Conservation (phyloP, 2,329 filamentous ascomycete genomes). For the Penicillium sp. region DNA sequence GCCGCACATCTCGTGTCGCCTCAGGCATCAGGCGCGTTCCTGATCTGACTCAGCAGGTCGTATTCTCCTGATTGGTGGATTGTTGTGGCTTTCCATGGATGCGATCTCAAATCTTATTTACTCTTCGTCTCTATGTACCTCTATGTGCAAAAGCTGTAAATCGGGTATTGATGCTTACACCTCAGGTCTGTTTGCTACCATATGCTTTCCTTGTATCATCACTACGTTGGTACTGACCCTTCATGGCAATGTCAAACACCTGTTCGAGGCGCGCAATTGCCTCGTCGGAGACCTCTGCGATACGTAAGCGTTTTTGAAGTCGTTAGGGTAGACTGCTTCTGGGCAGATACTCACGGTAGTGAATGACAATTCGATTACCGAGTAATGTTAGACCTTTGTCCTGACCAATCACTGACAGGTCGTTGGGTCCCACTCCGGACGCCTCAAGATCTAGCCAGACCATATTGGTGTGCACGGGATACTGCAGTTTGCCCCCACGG, state of each 20-base stretch:
- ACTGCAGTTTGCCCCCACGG: slow-evolving; percentile 65
- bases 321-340: background rate
- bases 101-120: slow-evolving; percentile 5
- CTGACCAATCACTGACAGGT: slow-evolving; percentile 55
- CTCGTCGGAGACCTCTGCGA: slow-evolving; percentile 61
- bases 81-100: background rate
- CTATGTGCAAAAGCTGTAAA: background rate
- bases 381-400: slow-evolving; percentile 57
- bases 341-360: slow-evolving; percentile 54
- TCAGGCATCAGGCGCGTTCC: slow-evolving; percentile 31
- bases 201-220: slow-evolving; percentile 33
- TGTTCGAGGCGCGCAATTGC: slow-evolving; percentile 57
- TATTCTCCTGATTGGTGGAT: slow-evolving; percentile 10
- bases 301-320: slow-evolving; percentile 22
- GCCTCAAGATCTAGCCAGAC: slow-evolving; percentile 74
- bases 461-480: slow-evolving; percentile 87
- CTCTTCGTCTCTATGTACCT: background rate
- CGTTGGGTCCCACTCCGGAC: slow-evolving; percentile 52
- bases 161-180: slow-evolving; percentile 4
- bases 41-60: slow-evolving; percentile 18
- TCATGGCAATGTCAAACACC: slow-evolving; percentile 50
- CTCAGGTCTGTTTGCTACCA: slow-evolving; percentile 23
- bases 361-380: slow-evolving; percentile 63
- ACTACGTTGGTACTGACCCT: slow-evolving; percentile 33
- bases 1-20: slow-evolving; percentile 19